Evolutionary conservation across 2,329 filamentous ascomycete species (phyloP).

Genomic region (Colletotrichum melonis): DNA sequence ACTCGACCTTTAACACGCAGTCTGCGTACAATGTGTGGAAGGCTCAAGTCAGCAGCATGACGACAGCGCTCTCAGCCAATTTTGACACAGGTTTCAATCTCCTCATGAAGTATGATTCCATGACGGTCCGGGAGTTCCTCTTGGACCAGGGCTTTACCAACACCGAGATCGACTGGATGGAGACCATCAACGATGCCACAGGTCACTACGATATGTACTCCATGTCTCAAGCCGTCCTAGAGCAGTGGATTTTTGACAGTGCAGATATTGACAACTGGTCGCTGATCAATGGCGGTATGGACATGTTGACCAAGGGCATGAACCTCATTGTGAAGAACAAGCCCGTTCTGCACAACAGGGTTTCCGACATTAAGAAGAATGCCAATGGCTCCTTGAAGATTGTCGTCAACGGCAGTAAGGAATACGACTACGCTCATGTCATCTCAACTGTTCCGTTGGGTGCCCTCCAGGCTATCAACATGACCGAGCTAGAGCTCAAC

Average conservation of each 20-base stretch:
- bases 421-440: slow-evolving; percentile 38
- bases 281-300: slow-evolving; percentile 46
- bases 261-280: slow-evolving; percentile 40
- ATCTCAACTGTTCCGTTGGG: slow-evolving; percentile 42
- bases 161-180: slow-evolving; percentile 45
- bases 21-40: slow-evolving; percentile 31
- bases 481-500: slow-evolving; percentile 40
- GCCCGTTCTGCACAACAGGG: slow-evolving; percentile 36
- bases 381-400: slow-evolving; percentile 37
- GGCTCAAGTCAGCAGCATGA: slow-evolving; percentile 25
- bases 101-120: slow-evolving; percentile 39
- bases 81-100: slow-evolving; percentile 37
- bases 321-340: slow-evolving; percentile 38
- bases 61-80: slow-evolving; percentile 27
- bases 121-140: slow-evolving; percentile 37
- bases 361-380: slow-evolving; percentile 38
- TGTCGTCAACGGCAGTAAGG: slow-evolving; percentile 36
- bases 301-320: slow-evolving; percentile 44
- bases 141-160: slow-evolving; percentile 43
- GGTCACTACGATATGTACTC: slow-evolving; percentile 40
- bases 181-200: slow-evolving; percentile 40
- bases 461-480: slow-evolving; percentile 41
- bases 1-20: slow-evolving; percentile 29
- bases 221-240: slow-evolving; percentile 38
- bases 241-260: slow-evolving; percentile 41